Percentiles rank a stretch among this genome's conserved stretches.
phyloP scores from a whole-genome alignment of 208 protist species.

The Wallacemonas collosoma region DNA sequence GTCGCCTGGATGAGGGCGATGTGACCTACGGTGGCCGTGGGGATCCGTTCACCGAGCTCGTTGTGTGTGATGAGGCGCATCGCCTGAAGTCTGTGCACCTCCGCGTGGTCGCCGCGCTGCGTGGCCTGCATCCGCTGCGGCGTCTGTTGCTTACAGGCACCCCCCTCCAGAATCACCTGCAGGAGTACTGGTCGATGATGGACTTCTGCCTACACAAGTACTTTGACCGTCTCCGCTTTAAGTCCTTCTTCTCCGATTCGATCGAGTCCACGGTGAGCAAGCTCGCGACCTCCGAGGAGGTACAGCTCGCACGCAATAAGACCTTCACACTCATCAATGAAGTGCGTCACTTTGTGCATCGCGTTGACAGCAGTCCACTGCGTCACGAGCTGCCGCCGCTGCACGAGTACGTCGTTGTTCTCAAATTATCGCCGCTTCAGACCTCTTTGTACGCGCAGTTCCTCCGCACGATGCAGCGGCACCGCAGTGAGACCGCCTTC shows the following conservation, averaged over 20 bases:
- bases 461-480: conserved; percentile 7
- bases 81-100: conserved; percentile 86
- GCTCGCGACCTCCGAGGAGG: conserved; percentile 53
- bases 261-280: conserved; percentile 65
- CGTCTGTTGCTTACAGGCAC: conserved; percentile 92
- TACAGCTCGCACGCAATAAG: conserved; percentile 65
- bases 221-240: conserved; percentile 71
- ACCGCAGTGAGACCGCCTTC: conserved; percentile 17
- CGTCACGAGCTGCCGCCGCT: conserved; percentile 72
- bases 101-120: conserved; percentile 68
- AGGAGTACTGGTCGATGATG: conserved; percentile 92
- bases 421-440: conserved; percentile 69
- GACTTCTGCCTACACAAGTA: conserved; percentile 85
- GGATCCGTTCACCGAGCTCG: conserved; percentile 73
- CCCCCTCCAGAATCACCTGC: conserved; percentile 93
- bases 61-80: conserved; percentile 94
- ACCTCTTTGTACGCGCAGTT: conserved; percentile 50
- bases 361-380: conserved; percentile 75
- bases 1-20: conserved; percentile 33
- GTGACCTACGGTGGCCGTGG: conserved; percentile 29
- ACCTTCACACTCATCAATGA: conserved; percentile 85
- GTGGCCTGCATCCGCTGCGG: conserved; percentile 70
- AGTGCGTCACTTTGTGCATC: conserved; percentile 79
- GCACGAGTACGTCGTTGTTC: conserved; percentile 77
- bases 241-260: conserved; percentile 71